Conservation (phyloP, 495 filamentous ascomycete genomes). For the Talaromyces proteolyticus region DNA sequence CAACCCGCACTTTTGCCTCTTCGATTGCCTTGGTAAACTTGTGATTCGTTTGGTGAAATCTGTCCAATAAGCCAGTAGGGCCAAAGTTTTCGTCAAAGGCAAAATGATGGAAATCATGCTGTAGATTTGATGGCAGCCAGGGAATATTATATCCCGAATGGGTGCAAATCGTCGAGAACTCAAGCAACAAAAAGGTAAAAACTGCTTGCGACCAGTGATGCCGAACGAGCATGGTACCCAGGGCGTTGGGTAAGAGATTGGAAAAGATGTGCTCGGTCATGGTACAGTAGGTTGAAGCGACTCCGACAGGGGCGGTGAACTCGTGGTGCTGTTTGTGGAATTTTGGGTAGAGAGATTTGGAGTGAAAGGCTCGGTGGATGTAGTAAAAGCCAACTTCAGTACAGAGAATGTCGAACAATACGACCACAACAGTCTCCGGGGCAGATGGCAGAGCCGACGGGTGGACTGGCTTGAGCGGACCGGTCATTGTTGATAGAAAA, state of each 20-base stretch:
- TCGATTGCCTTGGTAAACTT: slow-evolving; percentile 2
- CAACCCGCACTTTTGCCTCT: neutral
- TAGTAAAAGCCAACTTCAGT: neutral
- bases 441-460: neutral
- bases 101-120: slow-evolving; percentile 7
- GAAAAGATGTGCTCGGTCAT: slow-evolving; percentile 5
- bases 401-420: neutral
- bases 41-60: neutral
- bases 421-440: neutral
- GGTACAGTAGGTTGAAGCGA: slow-evolving; percentile 21
- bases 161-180: slow-evolving; percentile 5
- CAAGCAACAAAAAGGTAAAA: slow-evolving; percentile 6
- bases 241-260: slow-evolving; percentile 2
- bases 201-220: slow-evolving; percentile 8
- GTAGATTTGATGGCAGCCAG: neutral
- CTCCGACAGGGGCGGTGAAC: slow-evolving; percentile 51
- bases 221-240: slow-evolving; percentile 1
- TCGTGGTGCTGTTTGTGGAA: slow-evolving; percentile 24
- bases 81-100: slow-evolving; percentile 6
- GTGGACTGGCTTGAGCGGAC: neutral
- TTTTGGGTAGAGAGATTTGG: neutral
- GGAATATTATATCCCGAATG: slow-evolving; percentile 7
- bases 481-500: neutral
- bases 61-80: neutral
- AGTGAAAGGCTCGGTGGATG: neutral